A percentile compares a stretch with the other conserved stretches of the same genome.
These are phyloP conservation scores for Rosa hybrid DNA, from an alignment of 331 rosid genomes.

Conservation along the genomic window DNA sequence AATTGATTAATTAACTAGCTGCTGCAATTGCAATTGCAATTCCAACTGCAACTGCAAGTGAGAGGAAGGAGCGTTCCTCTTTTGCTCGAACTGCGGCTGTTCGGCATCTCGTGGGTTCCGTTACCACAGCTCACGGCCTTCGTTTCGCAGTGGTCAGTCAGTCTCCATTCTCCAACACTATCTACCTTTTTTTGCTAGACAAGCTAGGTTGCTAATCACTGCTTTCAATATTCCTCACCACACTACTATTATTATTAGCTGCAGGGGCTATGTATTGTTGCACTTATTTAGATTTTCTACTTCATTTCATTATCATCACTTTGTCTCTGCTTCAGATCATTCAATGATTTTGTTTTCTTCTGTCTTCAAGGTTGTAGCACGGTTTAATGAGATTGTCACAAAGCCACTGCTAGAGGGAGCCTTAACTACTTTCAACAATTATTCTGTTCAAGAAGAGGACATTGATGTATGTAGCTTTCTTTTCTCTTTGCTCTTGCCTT, in stretches of 20 bases:
- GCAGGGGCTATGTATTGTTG: no score
- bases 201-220: no score
- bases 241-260: no score
- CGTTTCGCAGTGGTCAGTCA: slow-evolving; percentile 78
- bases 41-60: background rate
- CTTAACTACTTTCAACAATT: slow-evolving; percentile 70
- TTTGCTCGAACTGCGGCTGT: slow-evolving; percentile 63
- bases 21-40: background rate
- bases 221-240: no score
- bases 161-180: slow-evolving; percentile 7
- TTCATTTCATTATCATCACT: background rate
- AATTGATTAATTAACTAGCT: no score
- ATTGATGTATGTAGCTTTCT: slow-evolving; percentile 57
- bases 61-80: slow-evolving; percentile 45
- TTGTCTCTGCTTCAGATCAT: slow-evolving; percentile 14
- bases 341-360: slow-evolving; percentile 9
- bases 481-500: background rate
- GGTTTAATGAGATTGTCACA: slow-evolving; percentile 88
- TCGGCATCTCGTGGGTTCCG: slow-evolving; percentile 76
- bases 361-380: slow-evolving; percentile 73
- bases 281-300: no score
- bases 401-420: slow-evolving; percentile 90
- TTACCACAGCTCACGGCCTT: slow-evolving; percentile 62
- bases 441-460: slow-evolving; percentile 78
- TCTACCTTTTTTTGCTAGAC: no score